Evolutionary conservation across 805 yeast species (phyloP), one percentile per base, ranked within the genome.

Genomic region (Debaryomyces maramus): DNA sequence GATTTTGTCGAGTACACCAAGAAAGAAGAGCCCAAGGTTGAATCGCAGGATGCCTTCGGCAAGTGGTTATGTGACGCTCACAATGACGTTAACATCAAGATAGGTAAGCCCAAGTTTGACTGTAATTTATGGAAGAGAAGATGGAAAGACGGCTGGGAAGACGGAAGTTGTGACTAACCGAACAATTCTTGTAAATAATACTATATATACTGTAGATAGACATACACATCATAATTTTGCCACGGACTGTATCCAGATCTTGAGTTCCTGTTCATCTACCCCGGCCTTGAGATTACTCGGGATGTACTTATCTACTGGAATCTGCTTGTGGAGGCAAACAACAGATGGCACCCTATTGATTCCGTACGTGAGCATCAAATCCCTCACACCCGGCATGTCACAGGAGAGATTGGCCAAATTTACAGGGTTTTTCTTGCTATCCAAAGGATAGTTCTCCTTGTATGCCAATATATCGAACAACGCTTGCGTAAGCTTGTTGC

Each of bases 11-110:
- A 63, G 21, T 88, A 85, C 60, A 69, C 88, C 19, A 55, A 56
- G 6, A 66, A 61, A 38, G 60, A 72, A 29, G 80, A 75, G 50
- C 86, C 88, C 14, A 70, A 67, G 41, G 85, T 81, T 3, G 68
- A 65, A 14, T 75, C 78, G 4, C 88, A 86, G 50, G 96, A 88
- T 38, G 84, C 79, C 39, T 79, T 93, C 52, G 95, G 97, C 0
- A 70, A 63, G 50, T 93, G 99, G 99, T 66, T 93, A 40, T 93
- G 98, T 65, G 85, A 81, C 45, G 98, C 98, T 2, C 99, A 93
- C 64, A 93, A 93, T 56, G 86, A 78, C 26, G 98, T 93, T n/a
- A 93, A 93, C 61, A 70, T 60, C 14, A 90, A 89, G 60, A 59
- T 91, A 19, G 95, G 96, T 1, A 93, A 93, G 63, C 88, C 87